Conservation (phyloP, 75 land plant species). For the Selaginella tamariscina region DNA sequence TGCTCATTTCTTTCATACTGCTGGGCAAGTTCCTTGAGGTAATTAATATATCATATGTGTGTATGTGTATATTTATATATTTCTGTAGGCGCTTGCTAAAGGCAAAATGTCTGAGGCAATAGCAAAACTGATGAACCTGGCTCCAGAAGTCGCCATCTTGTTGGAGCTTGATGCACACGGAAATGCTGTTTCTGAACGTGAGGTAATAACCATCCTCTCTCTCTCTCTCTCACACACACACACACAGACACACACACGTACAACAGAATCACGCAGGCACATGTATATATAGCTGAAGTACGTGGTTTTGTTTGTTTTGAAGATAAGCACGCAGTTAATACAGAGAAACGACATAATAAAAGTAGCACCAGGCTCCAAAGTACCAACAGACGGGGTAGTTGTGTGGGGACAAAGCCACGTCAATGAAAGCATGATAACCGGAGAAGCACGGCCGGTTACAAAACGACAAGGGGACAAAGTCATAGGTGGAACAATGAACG, state of each 20-base stretch:
- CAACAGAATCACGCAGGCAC: no score
- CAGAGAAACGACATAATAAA: conserved; percentile 15
- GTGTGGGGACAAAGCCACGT: conserved; percentile 74
- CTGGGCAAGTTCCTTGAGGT: conserved; percentile 55
- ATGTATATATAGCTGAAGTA: no score
- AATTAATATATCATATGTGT: no score
- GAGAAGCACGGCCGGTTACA: conserved; percentile 65
- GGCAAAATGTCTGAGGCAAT: conserved; percentile 45
- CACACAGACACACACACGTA: no score
- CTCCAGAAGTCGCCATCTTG: conserved; percentile 25
- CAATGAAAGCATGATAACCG: conserved; percentile 96
- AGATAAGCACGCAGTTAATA: not conserved
- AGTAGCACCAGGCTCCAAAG: conserved; percentile 18
- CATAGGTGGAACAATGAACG: conserved; percentile 86
- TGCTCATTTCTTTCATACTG: conserved; percentile 58
- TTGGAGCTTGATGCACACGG: conserved; percentile 20
- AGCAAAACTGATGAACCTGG: conserved; percentile 28
- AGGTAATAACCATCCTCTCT: no score
- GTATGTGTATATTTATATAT: no score
- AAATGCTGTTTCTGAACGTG: conserved; percentile 8
- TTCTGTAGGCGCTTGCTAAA: conserved; percentile 45
- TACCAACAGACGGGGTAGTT: conserved; percentile 21
- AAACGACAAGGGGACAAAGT: conserved; percentile 76
- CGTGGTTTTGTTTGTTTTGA: no score
- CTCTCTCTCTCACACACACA: no score